Evolutionary conservation across 169 alveolate species (phyloP).

Genomic region (Plasmodium gonderi): DNA sequence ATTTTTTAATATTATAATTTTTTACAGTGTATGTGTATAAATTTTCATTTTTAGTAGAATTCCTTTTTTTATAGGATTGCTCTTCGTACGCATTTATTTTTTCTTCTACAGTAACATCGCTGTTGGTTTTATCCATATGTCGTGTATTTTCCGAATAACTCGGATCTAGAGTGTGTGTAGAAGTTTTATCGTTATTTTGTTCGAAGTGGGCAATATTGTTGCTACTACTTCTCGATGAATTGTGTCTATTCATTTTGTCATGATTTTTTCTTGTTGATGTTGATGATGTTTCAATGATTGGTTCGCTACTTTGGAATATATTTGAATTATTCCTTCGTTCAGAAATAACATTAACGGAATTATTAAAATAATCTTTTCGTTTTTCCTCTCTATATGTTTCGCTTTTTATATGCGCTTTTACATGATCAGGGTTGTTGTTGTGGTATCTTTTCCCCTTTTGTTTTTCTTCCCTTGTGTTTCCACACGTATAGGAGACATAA

Average conservation of each 20-base stretch:
- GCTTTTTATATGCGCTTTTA: not conserved
- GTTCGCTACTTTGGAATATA: not conserved
- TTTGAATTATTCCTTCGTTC: not conserved
- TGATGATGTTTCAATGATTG: not conserved
- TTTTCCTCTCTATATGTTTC: not conserved
- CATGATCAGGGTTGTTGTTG: not conserved
- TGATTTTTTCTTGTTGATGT: not conserved
- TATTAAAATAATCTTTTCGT: not conserved
- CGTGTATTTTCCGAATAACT: not conserved
- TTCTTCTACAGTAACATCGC: not conserved
- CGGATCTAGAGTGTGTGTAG: not conserved
- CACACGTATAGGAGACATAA: not conserved
- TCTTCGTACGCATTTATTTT: not conserved
- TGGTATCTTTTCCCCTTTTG: not conserved
- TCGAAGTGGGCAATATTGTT: not conserved
- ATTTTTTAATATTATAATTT: conserved; percentile 45
- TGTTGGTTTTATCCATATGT: not conserved
- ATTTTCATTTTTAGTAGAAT: not conserved
- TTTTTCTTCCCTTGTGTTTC: not conserved
- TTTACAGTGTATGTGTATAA: conserved; percentile 7
- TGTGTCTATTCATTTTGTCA: not conserved
- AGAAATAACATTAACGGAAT: not conserved
- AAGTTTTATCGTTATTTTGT: not conserved
- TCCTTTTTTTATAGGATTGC: not conserved
- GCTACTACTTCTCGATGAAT: not conserved